Evolutionary conservation across 176 grass and related monocot species (phyloP), one percentile per base, ranked within the genome.

Genomic region (Themeda triandra): DNA sequence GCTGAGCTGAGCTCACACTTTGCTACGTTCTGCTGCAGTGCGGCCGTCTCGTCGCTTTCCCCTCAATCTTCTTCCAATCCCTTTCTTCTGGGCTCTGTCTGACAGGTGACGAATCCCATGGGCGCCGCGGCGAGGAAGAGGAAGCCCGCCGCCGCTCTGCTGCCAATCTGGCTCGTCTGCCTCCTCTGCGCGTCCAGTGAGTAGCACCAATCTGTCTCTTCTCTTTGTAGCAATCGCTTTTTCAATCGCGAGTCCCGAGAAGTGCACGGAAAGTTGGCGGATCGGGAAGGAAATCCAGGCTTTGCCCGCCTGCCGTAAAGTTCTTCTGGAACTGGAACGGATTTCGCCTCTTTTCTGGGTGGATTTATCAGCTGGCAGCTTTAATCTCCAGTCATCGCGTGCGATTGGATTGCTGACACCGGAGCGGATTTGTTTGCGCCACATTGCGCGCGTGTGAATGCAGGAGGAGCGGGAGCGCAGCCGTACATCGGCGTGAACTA

Each of bases 401-500:
- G n/a, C n/a, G n/a, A 78, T 78, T 18, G 9, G 9, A 1, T 67
- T 49, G 30, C 1, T n/a, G 15, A 12, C 3, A 8, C 12, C 13
- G 54, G n/a, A 10, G 0, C 27, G 37, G 49, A 19, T 51, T 6
- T 69, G 0, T 21, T 39, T 14, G 37, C 68, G 39, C 70, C 67
- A 60, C 62, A 71, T 44, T 27, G 42, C 69, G 13, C 5, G 37
- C 49, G 49, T 48, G 49, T 48, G 5, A 2, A 10, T 35, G 45
- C 65, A 80, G 78, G 37, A 17, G 75, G 39, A n/a, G 80, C 75
- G 80, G 94, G 11, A 0, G 88, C 92, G 67, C 85, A 98, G 77
- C 73, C 91, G 42, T 93, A 83, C 83, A 87, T 98, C 63, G 96
- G 96, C 48, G 91, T 98, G 10, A 98, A 98, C 89, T 98, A 98